phyloP scores from a whole-genome alignment of 2,329 filamentous ascomycete genomes.

The Falciphora oryzae region DNA sequence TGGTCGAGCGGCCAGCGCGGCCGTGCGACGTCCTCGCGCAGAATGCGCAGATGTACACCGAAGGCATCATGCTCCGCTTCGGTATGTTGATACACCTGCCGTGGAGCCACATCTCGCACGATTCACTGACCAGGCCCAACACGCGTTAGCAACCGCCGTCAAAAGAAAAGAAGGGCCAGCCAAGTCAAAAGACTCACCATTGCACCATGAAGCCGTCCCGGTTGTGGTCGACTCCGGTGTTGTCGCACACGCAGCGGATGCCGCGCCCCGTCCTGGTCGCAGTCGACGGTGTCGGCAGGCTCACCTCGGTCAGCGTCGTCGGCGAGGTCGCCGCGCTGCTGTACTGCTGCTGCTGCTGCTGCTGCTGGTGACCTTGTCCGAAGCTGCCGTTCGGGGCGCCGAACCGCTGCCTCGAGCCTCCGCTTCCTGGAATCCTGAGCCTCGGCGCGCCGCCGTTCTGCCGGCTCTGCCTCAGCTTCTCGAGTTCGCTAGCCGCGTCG shows the following conservation, averaged over 20 bases:
- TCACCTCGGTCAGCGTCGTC: constrained; percentile 43
- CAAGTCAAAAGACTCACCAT: constrained; percentile 42
- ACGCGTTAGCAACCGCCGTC: neutral
- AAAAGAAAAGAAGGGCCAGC: neutral
- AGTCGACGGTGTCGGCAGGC: constrained; percentile 39
- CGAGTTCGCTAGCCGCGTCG: constrained; percentile 55
- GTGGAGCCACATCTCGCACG: constrained; percentile 61
- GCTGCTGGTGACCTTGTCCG: neutral
- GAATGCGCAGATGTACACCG: constrained; percentile 58
- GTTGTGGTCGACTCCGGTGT: constrained; percentile 33
- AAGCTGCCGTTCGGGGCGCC: neutral
- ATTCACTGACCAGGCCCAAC: constrained; percentile 40
- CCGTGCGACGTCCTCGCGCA: constrained; percentile 54
- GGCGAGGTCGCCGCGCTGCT: constrained; percentile 32
- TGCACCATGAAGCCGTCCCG: constrained; percentile 55
- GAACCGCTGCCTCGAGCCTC: neutral
- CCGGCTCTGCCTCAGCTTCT: constrained; percentile 50
- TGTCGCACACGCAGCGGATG: constrained; percentile 53
- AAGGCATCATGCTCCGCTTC: constrained; percentile 44
- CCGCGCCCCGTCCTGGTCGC: constrained; percentile 31
- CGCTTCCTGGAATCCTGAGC: constrained; percentile 10
- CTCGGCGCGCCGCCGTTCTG: constrained; percentile 23
- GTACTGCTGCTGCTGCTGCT: neutral
- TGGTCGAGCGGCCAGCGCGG: constrained; percentile 37
- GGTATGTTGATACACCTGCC: constrained; percentile 57